Base-by-base conservation (phyloP, 345 rosid species). In the Carallia brachiata region DNA sequence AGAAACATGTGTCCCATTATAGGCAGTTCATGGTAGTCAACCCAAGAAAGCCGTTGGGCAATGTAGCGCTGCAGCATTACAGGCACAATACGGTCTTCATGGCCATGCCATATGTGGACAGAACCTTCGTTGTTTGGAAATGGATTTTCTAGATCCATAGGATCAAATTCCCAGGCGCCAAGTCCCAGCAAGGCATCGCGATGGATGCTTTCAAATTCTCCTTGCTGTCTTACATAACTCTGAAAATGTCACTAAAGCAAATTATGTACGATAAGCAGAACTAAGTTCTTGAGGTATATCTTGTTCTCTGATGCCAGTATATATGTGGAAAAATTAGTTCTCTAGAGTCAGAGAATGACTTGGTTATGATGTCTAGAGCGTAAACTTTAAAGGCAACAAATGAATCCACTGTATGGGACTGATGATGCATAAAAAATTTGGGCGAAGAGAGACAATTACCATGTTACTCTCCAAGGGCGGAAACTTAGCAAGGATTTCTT, bases 71-170 rank as follows among this genome's bases (percentile, higher is more conserved):
- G 79, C 70, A 75, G 60, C 28, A 6, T 66, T 7, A 44, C 68
- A 40, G 79, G 71, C 36, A 70, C 75, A 16, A 65, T 0, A 15
- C 32, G 16, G 50, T 75, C 75, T 60, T 70, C 71, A 40, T 75
- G 74, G 30, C 79, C 79, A 6, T 75, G 79, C 79, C 79, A 70
- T 66, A 70, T 27, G 54, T 70, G 79, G 52, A 75, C 75, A 10
- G 71, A 60, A 36, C 62, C 71, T 66, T 70, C 75, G 15, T 70
- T 40, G 37, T 75, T 16, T 34, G 79, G 67, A 62, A 70, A 75
- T 7, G 71, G 75, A 54, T 70, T 65, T 18, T 65, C 67, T 19
- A 75, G 39, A 52, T 70, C 79, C 75, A 61, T 52, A 19, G 79
- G 79, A 63, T 70, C 75, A 39, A 75, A 75, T 40, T 70, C 75